These are phyloP conservation scores for Albifimbria verrucaria DNA, from an alignment of 2,329 filamentous ascomycete genomes.

Conservation along the genomic window DNA sequence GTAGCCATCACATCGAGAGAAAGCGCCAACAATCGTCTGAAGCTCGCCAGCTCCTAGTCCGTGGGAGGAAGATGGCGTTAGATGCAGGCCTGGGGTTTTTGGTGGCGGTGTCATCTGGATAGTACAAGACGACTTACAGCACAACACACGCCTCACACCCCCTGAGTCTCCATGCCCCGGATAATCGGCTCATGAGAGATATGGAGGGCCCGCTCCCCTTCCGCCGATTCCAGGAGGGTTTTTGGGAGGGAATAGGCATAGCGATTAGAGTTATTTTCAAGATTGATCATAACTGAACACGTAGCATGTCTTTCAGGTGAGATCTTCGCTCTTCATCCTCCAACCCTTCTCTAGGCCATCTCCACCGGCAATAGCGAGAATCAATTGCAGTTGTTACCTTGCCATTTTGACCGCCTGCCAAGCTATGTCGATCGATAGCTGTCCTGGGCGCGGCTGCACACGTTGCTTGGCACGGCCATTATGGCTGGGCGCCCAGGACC, in stretches of 20 bases:
- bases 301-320: neutral
- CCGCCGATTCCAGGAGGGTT: constrained; percentile 7
- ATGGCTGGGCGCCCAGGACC: neutral
- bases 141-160: neutral
- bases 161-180: neutral
- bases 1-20: no score
- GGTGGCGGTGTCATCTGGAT: neutral
- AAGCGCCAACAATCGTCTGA: no score
- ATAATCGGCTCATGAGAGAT: neutral
- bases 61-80: neutral
- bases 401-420: no score
- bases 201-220: neutral
- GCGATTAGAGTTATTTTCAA: neutral
- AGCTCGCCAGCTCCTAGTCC: no score
- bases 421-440: constrained; percentile 11
- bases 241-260: constrained; percentile 2
- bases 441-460: neutral
- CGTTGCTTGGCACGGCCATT: neutral
- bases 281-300: neutral
- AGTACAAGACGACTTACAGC: neutral
- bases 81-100: no score
- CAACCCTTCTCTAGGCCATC: no score
- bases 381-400: no score
- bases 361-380: no score
- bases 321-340: no score